Conservation (phyloP, 768 basidiomycete genomes). For the Leccinum uliginosum region DNA sequence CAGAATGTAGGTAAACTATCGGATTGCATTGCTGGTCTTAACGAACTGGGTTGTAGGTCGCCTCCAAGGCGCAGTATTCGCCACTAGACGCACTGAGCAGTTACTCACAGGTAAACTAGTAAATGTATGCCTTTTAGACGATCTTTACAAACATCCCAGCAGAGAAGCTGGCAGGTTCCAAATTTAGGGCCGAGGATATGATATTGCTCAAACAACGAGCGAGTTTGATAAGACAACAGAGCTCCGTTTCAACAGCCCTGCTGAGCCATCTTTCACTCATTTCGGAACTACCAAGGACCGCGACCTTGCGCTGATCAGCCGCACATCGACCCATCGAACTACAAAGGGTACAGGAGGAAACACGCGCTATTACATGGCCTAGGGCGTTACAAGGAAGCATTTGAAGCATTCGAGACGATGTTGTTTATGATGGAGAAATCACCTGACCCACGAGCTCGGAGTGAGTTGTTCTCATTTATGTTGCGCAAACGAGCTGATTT, state of each 20-base stretch:
- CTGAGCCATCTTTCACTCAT: slow-evolving; percentile 41
- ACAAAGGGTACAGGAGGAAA: no score
- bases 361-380: no score
- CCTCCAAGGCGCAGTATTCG: slow-evolving; percentile 49
- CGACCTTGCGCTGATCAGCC: slow-evolving; percentile 33
- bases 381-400: no score
- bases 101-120: slow-evolving; percentile 35
- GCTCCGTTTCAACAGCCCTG: slow-evolving; percentile 36
- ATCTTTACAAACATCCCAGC: background rate
- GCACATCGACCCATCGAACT: no score
- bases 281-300: slow-evolving; percentile 44
- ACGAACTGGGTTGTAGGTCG: slow-evolving; percentile 32
- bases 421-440: no score
- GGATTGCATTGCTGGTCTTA: background rate
- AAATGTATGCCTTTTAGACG: background rate
- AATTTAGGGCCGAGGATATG: slow-evolving; percentile 37
- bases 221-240: slow-evolving; percentile 49
- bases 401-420: no score
- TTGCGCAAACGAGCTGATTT: no score
- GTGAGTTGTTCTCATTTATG: no score
- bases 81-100: slow-evolving; percentile 39
- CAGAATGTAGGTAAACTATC: slow-evolving; percentile 36
- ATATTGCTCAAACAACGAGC: slow-evolving; percentile 34
- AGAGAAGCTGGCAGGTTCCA: slow-evolving; percentile 41
- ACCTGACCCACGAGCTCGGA: no score